Evolutionary conservation across 2,329 filamentous ascomycete genomes (phyloP).

Genomic region (Hypoxylon sp.): DNA sequence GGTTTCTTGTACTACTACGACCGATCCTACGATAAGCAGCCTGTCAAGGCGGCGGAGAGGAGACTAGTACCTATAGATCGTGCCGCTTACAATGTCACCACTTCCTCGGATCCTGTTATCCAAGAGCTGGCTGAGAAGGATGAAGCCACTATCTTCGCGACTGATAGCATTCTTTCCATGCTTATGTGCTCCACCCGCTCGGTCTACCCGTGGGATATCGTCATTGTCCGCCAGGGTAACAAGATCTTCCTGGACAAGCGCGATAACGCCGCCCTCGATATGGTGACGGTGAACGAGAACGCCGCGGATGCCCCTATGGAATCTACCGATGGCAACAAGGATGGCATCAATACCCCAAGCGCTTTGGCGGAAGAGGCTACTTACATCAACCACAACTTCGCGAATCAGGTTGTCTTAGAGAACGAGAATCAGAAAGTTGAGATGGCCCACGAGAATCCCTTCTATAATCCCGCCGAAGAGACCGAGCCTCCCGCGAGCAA

Average conservation of each 20-base stretch:
- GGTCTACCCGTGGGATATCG: conserved; percentile 98
- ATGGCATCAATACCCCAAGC: conserved; percentile 91
- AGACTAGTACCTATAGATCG: conserved; percentile 91
- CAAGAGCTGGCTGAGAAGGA: conserved; percentile 96
- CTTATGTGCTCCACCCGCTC: conserved; percentile 98
- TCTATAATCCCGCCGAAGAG: conserved; percentile 95
- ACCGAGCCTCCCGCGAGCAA: conserved; percentile 94
- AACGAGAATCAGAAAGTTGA: conserved; percentile 81
- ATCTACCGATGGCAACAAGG: conserved; percentile 90
- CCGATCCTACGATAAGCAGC: conserved; percentile 91
- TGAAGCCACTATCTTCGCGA: conserved; percentile 96
- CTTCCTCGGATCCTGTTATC: conserved; percentile 94
- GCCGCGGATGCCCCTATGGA: conserved; percentile 94
- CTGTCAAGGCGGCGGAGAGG: conserved; percentile 88
- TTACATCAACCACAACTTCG: conserved; percentile 99
- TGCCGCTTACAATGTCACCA: conserved; percentile 97
- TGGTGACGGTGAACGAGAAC: conserved; percentile 99
- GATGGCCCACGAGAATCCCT: conserved; percentile 92
- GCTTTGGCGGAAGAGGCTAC: conserved; percentile 97
- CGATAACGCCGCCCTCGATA: conserved; percentile 91
- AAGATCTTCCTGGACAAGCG: conserved; percentile 99
- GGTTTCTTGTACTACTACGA: conserved; percentile 99
- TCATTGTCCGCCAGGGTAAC: conserved; percentile 91
- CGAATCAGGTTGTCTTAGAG: conserved; percentile 93
- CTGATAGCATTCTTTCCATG: conserved; percentile 97